Base-by-base conservation (phyloP, 768 basidiomycete genomes). In the Pleurotus pulmonarius region DNA sequence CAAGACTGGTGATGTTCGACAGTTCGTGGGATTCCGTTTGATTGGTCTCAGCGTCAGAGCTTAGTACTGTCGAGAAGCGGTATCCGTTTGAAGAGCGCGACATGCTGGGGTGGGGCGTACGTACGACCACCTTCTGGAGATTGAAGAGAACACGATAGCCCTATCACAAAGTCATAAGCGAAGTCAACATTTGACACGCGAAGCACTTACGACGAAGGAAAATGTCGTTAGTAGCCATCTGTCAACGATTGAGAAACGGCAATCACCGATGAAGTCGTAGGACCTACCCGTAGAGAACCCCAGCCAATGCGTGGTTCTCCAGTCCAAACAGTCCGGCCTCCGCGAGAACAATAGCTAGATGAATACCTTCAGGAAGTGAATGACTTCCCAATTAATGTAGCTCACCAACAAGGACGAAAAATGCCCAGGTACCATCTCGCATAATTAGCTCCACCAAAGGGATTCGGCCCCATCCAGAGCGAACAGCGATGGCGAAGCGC, bases 61-160 rank as follows among this genome's bases (percentile, higher is more conserved):
- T 25, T 58, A 59, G 18, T 64, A 54, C 16, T 64, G 65, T 2
- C 52, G 62, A 9, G 60, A 64, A 44, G 61, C 59, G 56, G 58
- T 62, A 39, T 46, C 57, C 5, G 55, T 51, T 24, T 57, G 61
- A 25, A 15, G 61, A 61, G 47, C 59, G 56, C 47, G 65, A 63
- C 8, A 58, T 63, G 37, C 71, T 62, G 43, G 62, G 63, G 55
- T 62, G 67, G 15, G 47, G 24, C n/a, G 47, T 48, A 16, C n/a
- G 15, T 24, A 22, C 26, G 47, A 3, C n/a, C 6, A 34, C 20
- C 7, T 15, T 48, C 47, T 48, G 47, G 41, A 74, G 61, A 46
- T 72, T 73, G 43, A 73, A 63, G n/a, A 74, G 65, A 37, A 73
- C 69, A 20, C 68, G 70, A 57, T 74, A 74, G 25, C 71, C 71